phyloP scores from a whole-genome alignment of 2,329 filamentous ascomycete genomes.

The Ceratocystis papillata region DNA sequence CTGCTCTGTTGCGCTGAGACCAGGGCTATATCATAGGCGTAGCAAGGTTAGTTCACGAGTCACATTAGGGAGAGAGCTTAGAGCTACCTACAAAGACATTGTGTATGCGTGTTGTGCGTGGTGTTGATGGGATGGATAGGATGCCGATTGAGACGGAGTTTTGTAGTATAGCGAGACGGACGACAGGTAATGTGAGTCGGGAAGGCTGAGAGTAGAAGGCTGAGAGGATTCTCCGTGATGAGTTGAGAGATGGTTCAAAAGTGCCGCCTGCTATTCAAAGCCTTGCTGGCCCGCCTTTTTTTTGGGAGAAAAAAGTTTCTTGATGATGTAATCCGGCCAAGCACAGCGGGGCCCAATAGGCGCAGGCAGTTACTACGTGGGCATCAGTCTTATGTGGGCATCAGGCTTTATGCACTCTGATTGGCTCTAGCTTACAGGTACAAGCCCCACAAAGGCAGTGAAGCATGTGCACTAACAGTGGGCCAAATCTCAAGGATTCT shows the following conservation, averaged over 20 bases:
- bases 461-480: too few relatives aligned
- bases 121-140: not conserved
- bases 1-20: constrained; percentile 52
- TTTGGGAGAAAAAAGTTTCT: constrained; percentile 14
- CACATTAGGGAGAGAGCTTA: too few relatives aligned
- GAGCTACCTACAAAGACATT: constrained; percentile 24
- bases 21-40: constrained; percentile 20
- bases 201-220: not conserved
- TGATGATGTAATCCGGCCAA: constrained; percentile 20
- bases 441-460: too few relatives aligned
- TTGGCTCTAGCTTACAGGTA: too few relatives aligned
- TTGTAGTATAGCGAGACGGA: not conserved
- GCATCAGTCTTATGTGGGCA: too few relatives aligned
- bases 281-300: constrained; percentile 11
- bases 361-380: too few relatives aligned
- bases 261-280: not conserved
- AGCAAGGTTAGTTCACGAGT: not conserved
- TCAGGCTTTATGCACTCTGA: too few relatives aligned
- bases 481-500: too few relatives aligned
- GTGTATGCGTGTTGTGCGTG: constrained; percentile 8
- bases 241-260: not conserved
- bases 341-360: not conserved
- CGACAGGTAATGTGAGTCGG: not conserved
- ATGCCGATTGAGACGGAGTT: not conserved
- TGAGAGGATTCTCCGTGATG: constrained; percentile 11